Conservation (phyloP, 148 eudicot genomes). For the Pharnaceum exiguum region DNA sequence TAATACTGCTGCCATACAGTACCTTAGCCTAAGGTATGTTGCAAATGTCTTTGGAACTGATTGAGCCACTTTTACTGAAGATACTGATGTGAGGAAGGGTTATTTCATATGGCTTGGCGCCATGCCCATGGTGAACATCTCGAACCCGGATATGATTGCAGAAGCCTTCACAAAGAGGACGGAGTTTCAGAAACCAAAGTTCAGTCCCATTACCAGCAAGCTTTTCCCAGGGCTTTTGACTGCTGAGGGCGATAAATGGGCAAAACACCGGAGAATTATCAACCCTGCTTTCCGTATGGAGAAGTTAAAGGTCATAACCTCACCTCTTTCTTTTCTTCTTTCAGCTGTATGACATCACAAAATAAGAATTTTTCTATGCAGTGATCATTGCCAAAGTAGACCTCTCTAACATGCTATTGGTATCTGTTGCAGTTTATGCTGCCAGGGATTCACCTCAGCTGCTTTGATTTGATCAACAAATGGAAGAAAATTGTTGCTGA, state of each 20-base stretch:
- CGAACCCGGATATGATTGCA: conserved; percentile 25
- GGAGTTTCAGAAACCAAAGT: conserved; percentile 21
- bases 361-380: neutral
- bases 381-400: too few relatives aligned
- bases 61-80: too few relatives aligned
- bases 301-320: conserved; percentile 28
- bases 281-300: conserved; percentile 30
- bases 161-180: conserved; percentile 23
- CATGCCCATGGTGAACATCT: conserved; percentile 16
- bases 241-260: conserved; percentile 32
- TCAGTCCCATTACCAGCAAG: conserved; percentile 17
- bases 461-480: conserved; percentile 11
- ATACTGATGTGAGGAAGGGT: conserved; percentile 27
- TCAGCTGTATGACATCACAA: too few relatives aligned
- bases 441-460: conserved; percentile 17
- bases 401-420: too few relatives aligned
- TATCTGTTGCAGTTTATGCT: conserved; percentile 13
- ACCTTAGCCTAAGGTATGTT: too few relatives aligned
- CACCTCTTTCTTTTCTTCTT: neutral
- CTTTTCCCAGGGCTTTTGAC: conserved; percentile 15
- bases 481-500: conserved; percentile 21
- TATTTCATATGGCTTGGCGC: conserved; percentile 31
- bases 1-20: too few relatives aligned
- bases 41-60: too few relatives aligned
- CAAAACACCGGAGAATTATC: conserved; percentile 27